Percentiles rank a stretch among this genome's conserved stretches.
Evolutionary conservation across 2,329 filamentous ascomycete genomes (phyloP).

Genomic region (Cladosporium sp.): DNA sequence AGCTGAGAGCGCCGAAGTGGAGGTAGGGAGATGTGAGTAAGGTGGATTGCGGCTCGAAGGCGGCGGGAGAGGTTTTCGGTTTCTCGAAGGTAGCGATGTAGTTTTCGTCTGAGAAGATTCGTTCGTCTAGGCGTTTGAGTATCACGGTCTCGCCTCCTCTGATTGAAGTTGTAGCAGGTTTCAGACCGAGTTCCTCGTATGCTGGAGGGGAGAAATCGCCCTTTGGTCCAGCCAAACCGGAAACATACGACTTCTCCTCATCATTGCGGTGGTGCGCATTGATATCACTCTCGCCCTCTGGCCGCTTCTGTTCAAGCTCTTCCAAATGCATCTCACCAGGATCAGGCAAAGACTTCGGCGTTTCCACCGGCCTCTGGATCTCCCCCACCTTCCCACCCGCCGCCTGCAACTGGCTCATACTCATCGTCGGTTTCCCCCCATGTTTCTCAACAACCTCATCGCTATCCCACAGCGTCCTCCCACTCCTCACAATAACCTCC

Average conservation of each 20-base stretch:
- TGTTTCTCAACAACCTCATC: constrained; percentile 64
- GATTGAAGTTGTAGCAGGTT: constrained; percentile 60
- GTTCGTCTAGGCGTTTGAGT: constrained; percentile 49
- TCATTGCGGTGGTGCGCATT: constrained; percentile 53
- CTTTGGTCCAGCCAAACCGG: constrained; percentile 59
- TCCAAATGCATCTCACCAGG: constrained; percentile 57
- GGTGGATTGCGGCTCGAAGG: constrained; percentile 67
- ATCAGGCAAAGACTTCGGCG: constrained; percentile 57
- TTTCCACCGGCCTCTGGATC: constrained; percentile 56
- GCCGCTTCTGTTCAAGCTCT: constrained; percentile 53
- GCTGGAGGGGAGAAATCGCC: constrained; percentile 67
- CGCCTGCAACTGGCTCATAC: constrained; percentile 59
- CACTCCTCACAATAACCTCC: constrained; percentile 58
- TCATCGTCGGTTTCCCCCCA: constrained; percentile 68
- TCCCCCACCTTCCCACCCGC: constrained; percentile 59
- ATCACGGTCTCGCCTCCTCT: constrained; percentile 66
- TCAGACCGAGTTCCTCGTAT: constrained; percentile 64
- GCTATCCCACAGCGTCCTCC: constrained; percentile 69
- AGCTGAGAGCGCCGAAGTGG: constrained; percentile 69
- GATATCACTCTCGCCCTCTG: constrained; percentile 52
- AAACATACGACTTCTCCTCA: constrained; percentile 53
- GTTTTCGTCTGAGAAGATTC: constrained; percentile 56
- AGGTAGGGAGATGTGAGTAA: constrained; percentile 68
- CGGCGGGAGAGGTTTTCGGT: constrained; percentile 68
- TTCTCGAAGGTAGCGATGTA: constrained; percentile 73